A percentile compares a stretch with the other conserved stretches of the same genome.
These are phyloP conservation scores for Leccinum subtestaceum DNA, from an alignment of 768 basidiomycete species.

Conservation along the genomic window DNA sequence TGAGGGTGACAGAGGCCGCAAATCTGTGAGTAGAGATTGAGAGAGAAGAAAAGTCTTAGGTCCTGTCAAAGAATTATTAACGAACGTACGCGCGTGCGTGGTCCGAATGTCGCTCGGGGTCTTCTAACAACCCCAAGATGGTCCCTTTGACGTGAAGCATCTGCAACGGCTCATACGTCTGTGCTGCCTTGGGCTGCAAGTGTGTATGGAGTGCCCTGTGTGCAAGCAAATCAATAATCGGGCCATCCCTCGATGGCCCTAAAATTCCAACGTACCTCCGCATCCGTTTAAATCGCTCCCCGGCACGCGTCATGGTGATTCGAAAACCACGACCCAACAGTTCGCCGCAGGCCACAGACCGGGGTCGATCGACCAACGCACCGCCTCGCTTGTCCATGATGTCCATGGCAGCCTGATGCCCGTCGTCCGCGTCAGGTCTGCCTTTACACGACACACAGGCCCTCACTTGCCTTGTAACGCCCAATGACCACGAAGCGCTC, in stretches of 20 bases:
- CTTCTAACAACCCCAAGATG: slow-evolving; percentile 12
- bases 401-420: slow-evolving; percentile 48
- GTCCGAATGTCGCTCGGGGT: slow-evolving; percentile 4
- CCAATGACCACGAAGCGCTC: slow-evolving; percentile 17
- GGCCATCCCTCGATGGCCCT: too few relatives aligned
- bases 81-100: slow-evolving; percentile 32
- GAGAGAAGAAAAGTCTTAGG: background rate
- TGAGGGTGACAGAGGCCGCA: slow-evolving; percentile 15
- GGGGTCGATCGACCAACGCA: slow-evolving; percentile 27
- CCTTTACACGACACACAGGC: background rate
- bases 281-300: slow-evolving; percentile 54
- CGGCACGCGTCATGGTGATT: slow-evolving; percentile 44
- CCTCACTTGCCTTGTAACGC: slow-evolving; percentile 13
- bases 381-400: slow-evolving; percentile 61
- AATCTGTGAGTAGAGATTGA: slow-evolving; percentile 8
- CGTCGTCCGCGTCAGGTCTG: background rate
- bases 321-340: slow-evolving; percentile 53
- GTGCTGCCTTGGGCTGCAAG: slow-evolving; percentile 46
- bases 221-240: background rate
- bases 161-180: slow-evolving; percentile 43
- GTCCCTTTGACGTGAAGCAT: slow-evolving; percentile 29
- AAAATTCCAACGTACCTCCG: slow-evolving; percentile 38
- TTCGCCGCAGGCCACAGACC: slow-evolving; percentile 46
- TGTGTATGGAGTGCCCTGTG: slow-evolving; percentile 52
- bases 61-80: slow-evolving; percentile 36